Base-by-base conservation (phyloP, 805 yeast genomes). In the Cyberlindnera sargentensis region DNA sequence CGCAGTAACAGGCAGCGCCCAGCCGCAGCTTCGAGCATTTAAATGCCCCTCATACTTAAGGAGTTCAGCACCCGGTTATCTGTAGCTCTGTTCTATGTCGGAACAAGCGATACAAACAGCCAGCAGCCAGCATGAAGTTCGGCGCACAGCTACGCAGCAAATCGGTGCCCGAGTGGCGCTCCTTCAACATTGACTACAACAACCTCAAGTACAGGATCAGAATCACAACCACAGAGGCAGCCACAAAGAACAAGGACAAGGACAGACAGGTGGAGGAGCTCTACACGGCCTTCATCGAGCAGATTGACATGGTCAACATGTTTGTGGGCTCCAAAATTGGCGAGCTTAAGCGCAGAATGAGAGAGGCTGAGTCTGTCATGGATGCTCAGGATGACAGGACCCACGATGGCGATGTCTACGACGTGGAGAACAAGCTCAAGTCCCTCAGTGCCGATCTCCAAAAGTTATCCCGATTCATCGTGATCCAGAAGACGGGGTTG, bases 131-230 rank as follows among this genome's bases (percentile, higher is more conserved):
- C 20, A 90, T 90, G 98, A 91, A 88, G 65, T 90, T 89, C 62
- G 96, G 96, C 41, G 71, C 77, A 35, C 89, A 84, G 56, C 71
- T 90, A 24, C 68, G 75, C 42, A 79, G 76, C 50, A 72, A 87
- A 52, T 84, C 95, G 9, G 84, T 88, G 25, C 88, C 90, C 2
- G 93, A 86, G 66, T 90, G 98, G 97, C 75, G 76, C 54, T 75
- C 77, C 48, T 82, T 86, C 63, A 88, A 90, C 61, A 71, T 90
- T 34, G 89, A 87, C 56, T 90, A 90, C 64, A 83, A 87, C 51
- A 85, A 80, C 32, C 61, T 90, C 45, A 90, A 89, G 62, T 64
- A 65, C 4, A 70, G 74, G 37, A 86, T 90, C 46, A 73, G 81
- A 53, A 58, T 62, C 7, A 83, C 91, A 2, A 57, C 67, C 7